phyloP scores from a whole-genome alignment of 2,329 filamentous ascomycete genomes.

The Diaporthe sp. region DNA sequence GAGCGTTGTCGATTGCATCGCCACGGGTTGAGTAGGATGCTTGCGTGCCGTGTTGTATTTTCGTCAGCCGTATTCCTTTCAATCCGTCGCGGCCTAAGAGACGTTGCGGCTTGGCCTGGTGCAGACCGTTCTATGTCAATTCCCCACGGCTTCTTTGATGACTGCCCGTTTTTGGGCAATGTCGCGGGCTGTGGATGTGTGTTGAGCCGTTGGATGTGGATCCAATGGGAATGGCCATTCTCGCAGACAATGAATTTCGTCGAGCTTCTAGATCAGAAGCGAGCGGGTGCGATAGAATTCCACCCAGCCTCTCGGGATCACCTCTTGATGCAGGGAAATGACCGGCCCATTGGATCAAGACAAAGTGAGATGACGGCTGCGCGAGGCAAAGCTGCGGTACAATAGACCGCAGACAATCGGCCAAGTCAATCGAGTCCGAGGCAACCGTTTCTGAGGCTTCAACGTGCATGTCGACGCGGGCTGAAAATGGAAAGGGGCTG shows the following conservation, averaged over 20 bases:
- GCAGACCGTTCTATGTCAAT: background rate
- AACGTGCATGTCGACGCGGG: background rate
- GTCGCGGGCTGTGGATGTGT: no score
- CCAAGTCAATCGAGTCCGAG: background rate
- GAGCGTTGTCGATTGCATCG: background rate
- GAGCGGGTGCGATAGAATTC: background rate
- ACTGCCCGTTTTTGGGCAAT: no score
- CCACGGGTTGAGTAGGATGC: background rate
- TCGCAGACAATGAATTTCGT: background rate
- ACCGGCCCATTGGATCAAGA: background rate
- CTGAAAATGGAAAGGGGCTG: conserved; percentile 8
- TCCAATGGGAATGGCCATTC: background rate
- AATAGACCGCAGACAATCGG: background rate
- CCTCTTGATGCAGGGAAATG: background rate
- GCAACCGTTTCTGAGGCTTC: background rate
- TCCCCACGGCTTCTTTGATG: background rate
- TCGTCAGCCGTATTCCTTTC: background rate
- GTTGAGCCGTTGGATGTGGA: background rate
- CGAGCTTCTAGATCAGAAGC: background rate
- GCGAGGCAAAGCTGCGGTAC: background rate
- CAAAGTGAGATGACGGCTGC: background rate
- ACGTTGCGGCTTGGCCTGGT: background rate
- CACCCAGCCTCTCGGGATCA: background rate
- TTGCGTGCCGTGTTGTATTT: conserved; percentile 19
- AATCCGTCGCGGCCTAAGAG: background rate